Base-by-base conservation (phyloP, 192 early-diverging fungal genomes). In the Umbelopsis ramanniana region DNA sequence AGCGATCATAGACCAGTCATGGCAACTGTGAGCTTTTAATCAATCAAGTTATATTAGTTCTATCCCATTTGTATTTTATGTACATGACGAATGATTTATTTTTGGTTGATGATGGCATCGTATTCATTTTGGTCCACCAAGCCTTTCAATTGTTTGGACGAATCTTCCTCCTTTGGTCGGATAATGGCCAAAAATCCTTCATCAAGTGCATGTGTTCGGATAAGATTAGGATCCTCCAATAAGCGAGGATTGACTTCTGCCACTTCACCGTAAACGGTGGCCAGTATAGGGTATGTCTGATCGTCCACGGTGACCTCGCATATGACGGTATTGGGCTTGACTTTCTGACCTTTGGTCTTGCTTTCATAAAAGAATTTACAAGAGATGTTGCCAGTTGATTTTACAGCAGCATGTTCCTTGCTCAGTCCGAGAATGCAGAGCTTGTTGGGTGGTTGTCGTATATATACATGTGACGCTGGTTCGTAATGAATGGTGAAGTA, bases 1-100 rank as follows among this genome's bases (percentile, higher is more conserved):
- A 82, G 80, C 66, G 80, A 82, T 35, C 80, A 82, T 72, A 78
- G 80, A 43, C 77, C 77, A 35, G 78, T 82, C 14, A 54, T 82
- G 37, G 71, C 72, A 17, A 63, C 57, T 19, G 57, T 63, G 12
- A 63, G n/a, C 26, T 63, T 63, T 37, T 63, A 12, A 63, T 37
- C 15, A 63, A 37, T 19, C 12, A 63, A 22, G 26, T 63, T 63
- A 6, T 63, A 63, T 63, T 38, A 37, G 5, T 11, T 37, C 29
- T 29, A 29, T 29, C 29, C 3, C 29, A 29, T 37, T 12, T 63
- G 17, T 17, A 63, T n/a, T 29, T n/a, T 63, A 63, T n/a, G 5
- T 63, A 6, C 26, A 29, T 57, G 21, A 29, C 24, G 14, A 26
- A 29, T 57, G 12, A 15, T 21, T 50, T 21, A 50, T 50, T 8